Percentiles rank a stretch among this genome's conserved stretches.
Evolutionary conservation across 805 yeast species (phyloP).

Genomic region (Schwanniomyces yamadae): DNA sequence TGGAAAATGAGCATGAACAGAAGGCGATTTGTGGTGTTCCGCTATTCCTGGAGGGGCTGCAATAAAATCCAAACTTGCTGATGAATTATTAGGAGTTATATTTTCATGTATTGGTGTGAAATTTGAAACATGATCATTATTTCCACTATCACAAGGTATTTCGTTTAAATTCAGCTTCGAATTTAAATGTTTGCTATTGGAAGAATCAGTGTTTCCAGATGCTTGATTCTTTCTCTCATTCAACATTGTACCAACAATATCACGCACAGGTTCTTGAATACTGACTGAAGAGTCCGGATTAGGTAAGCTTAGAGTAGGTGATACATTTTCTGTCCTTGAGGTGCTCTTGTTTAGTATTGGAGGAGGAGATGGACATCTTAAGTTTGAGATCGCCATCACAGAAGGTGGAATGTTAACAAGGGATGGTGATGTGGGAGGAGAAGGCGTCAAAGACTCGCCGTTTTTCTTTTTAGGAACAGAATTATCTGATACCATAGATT

Average conservation of each 20-base stretch:
- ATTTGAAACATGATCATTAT: neutral
- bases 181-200: neutral
- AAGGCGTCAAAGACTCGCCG: slow-evolving; percentile 1
- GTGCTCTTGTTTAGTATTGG: slow-evolving; percentile 47
- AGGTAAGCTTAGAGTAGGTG: neutral
- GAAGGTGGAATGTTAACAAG: slow-evolving; percentile 40
- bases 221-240: neutral
- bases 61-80: slow-evolving; percentile 18
- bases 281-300: neutral
- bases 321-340: slow-evolving; percentile 2
- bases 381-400: slow-evolving; percentile 54
- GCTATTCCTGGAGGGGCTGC: slow-evolving; percentile 30
- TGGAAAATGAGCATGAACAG: slow-evolving; percentile 78
- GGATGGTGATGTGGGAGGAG: slow-evolving; percentile 5
- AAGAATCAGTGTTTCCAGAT: neutral
- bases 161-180: neutral
- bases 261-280: neutral
- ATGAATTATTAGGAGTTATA: slow-evolving; percentile 15
- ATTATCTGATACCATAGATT: slow-evolving; percentile 7
- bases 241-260: too few relatives aligned
- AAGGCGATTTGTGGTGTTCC: slow-evolving; percentile 52
- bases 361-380: slow-evolving; percentile 73
- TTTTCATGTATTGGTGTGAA: slow-evolving; percentile 1
- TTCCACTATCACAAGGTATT: neutral
- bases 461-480: slow-evolving; percentile 7